These are phyloP conservation scores for Nevesoporus exiguus DNA, from an alignment of 768 basidiomycete genomes.

Conservation along the genomic window DNA sequence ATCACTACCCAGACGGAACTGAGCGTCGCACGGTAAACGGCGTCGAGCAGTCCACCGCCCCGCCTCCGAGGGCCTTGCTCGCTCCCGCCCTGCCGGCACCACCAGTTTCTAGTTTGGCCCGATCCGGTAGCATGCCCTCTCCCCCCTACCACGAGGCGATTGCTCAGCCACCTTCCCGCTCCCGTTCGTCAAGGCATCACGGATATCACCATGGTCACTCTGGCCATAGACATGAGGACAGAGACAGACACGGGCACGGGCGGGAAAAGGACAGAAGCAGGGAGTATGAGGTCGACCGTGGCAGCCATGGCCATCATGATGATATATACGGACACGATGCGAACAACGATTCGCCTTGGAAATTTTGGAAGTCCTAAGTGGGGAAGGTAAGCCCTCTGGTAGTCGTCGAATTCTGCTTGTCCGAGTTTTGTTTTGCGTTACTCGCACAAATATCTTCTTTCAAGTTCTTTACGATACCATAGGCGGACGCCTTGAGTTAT, in stretches of 20 bases:
- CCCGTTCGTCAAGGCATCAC: conserved; percentile 20
- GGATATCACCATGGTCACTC: conserved; percentile 5
- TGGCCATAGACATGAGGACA: conserved; percentile 12
- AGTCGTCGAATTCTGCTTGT: background rate
- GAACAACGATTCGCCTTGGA: conserved; percentile 11
- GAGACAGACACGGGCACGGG: conserved; percentile 13
- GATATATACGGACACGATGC: conserved; percentile 3
- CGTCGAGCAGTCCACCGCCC: conserved; percentile 38
- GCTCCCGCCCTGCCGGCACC: conserved; percentile 1
- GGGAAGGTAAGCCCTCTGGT: background rate
- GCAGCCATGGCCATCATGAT: conserved; percentile 1
- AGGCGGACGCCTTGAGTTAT: background rate
- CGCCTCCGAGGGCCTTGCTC: conserved; percentile 13
- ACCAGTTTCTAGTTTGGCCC: background rate
- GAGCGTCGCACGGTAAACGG: conserved; percentile 69
- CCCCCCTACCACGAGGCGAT: conserved; percentile 23
- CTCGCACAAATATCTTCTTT: background rate
- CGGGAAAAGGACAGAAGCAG: conserved; percentile 6
- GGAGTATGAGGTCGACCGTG: conserved; percentile 1
- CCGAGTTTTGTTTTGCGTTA: background rate
- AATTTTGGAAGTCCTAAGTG: conserved; percentile 13
- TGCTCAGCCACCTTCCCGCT: conserved; percentile 10
- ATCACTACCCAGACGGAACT: conserved; percentile 63
- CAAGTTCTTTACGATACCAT: conserved; percentile 7
- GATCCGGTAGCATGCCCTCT: background rate